Conservation (phyloP, 208 protist genomes). For the Strigomonas culicis region DNA sequence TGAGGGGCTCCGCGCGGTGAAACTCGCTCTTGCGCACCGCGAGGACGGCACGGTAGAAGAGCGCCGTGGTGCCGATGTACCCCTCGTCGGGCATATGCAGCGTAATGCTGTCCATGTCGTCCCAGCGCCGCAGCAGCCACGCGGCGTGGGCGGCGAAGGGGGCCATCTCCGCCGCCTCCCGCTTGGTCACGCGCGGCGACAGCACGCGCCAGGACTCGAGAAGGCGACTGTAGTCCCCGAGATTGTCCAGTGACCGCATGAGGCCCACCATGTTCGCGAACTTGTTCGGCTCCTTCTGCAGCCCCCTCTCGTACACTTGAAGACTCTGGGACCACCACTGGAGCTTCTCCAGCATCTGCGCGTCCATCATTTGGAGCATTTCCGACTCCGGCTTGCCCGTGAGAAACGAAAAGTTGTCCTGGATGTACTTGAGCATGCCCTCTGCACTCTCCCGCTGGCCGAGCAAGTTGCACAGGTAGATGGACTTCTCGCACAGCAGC, state of each 20-base stretch:
- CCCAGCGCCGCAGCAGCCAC: conserved; percentile 94
- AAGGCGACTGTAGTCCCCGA: conserved; percentile 94
- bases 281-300: conserved; percentile 80
- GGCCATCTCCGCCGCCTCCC: conserved; percentile 85
- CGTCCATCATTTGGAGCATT: conserved; percentile 82
- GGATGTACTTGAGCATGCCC: conserved; percentile 95
- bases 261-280: conserved; percentile 91
- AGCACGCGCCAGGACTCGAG: conserved; percentile 76
- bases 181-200: conserved; percentile 50
- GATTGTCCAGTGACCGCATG: conserved; percentile 96
- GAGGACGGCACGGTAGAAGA: conserved; percentile 92
- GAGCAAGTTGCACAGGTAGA: conserved; percentile 98
- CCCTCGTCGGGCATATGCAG: conserved; percentile 85
- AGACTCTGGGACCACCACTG: conserved; percentile 98
- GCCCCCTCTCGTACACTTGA: conserved; percentile 75
- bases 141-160: conserved; percentile 94
- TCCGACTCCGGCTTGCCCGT: conserved; percentile 64
- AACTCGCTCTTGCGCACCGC: conserved; percentile 71
- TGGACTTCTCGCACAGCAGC: conserved; percentile 88
- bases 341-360: conserved; percentile 95
- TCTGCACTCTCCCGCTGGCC: conserved; percentile 97
- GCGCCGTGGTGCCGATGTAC: conserved; percentile 82
- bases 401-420: conserved; percentile 84
- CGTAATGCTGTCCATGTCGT: conserved; percentile 92
- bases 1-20: conserved; percentile 86